Percentiles rank a stretch among this genome's conserved stretches.
Evolutionary conservation across 257 asterid genomes (phyloP).

Genomic region (Lycium barbarum): DNA sequence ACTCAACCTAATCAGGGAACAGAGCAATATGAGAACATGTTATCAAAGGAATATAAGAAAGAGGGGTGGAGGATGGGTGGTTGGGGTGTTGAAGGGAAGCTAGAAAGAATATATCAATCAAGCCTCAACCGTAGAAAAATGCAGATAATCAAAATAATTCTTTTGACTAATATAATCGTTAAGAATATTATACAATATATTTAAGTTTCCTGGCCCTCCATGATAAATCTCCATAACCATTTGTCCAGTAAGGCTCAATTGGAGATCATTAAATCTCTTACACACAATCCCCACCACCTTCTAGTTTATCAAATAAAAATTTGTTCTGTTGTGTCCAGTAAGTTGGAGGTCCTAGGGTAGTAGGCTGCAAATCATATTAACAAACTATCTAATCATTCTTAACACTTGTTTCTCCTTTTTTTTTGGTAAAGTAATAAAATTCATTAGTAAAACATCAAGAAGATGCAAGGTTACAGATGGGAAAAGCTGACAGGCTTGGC

Average conservation of each 20-base stretch:
- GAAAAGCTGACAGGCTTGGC: too few relatives aligned
- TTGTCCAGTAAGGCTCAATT: background rate
- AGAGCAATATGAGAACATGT: conserved; percentile 29
- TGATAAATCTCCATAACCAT: background rate
- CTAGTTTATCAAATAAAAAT: background rate
- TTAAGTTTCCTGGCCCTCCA: background rate
- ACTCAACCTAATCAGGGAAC: conserved; percentile 70
- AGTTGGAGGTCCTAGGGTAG: background rate
- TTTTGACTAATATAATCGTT: background rate
- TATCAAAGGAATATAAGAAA: conserved; percentile 21
- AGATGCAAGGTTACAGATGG: too few relatives aligned
- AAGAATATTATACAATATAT: background rate
- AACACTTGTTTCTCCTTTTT: background rate
- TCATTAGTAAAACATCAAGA: too few relatives aligned
- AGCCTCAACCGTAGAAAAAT: background rate
- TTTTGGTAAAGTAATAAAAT: too few relatives aligned
- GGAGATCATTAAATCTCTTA: background rate
- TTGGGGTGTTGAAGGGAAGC: background rate
- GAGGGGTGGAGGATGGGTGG: background rate
- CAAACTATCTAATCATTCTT: background rate
- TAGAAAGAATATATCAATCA: background rate
- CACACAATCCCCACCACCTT: background rate
- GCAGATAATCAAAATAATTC: background rate
- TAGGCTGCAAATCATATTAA: background rate
- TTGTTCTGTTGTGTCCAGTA: background rate